Evolutionary conservation across 2,329 filamentous ascomycete genomes (phyloP).

Genomic region (Davidsoniella eucalypti): DNA sequence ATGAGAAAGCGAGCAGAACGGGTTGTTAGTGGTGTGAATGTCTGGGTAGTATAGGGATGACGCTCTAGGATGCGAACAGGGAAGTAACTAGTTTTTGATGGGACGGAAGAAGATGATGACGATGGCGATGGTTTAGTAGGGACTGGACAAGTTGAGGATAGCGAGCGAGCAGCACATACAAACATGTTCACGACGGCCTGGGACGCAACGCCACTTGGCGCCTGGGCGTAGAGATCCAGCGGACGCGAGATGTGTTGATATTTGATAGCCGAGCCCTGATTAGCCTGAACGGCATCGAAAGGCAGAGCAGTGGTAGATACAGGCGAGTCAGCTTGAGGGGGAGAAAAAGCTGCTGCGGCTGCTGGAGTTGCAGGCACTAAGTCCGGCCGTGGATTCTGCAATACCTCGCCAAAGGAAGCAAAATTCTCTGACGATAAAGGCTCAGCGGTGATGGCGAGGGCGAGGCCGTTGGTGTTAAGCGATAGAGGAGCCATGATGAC

Average conservation of each 20-base stretch:
- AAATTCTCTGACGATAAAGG: slow-evolving; percentile 57
- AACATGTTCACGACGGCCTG: slow-evolving; percentile 73
- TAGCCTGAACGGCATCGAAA: slow-evolving; percentile 42
- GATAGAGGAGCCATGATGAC: background rate
- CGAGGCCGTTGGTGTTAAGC: background rate
- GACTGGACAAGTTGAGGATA: slow-evolving; percentile 13
- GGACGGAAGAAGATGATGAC: slow-evolving; percentile 9
- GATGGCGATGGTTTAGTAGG: slow-evolving; percentile 4
- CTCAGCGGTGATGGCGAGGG: slow-evolving; percentile 32
- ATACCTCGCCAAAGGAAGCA: slow-evolving; percentile 64
- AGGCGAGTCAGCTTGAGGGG: background rate
- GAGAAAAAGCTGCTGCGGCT: slow-evolving; percentile 1
- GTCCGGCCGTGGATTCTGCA: slow-evolving; percentile 52
- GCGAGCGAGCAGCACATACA: slow-evolving; percentile 41
- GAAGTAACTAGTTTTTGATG: slow-evolving; percentile 29
- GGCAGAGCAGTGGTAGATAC: slow-evolving; percentile 18
- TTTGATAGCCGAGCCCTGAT: slow-evolving; percentile 81
- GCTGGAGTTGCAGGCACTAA: slow-evolving; percentile 18
- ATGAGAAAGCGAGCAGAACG: slow-evolving; percentile 51
- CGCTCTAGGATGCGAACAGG: slow-evolving; percentile 60
- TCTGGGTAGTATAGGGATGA: slow-evolving; percentile 89
- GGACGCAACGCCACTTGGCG: slow-evolving; percentile 39
- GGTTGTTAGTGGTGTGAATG: slow-evolving; percentile 61
- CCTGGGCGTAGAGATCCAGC: slow-evolving; percentile 50
- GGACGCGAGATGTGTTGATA: slow-evolving; percentile 66